These are phyloP conservation scores for Epichloe elymi DNA, from an alignment of 2,329 filamentous ascomycete species.

Conservation along the genomic window DNA sequence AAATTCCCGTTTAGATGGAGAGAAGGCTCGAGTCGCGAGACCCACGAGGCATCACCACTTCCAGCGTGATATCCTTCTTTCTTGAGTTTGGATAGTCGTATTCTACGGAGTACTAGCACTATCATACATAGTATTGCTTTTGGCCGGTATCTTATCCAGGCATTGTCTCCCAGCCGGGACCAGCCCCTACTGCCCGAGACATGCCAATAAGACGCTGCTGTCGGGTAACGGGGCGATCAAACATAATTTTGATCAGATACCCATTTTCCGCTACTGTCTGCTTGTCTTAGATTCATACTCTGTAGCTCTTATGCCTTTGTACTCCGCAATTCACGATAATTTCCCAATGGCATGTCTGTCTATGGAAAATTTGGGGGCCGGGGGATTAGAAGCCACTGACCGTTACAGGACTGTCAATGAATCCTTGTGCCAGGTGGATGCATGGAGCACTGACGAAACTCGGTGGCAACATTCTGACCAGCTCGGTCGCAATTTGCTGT, in stretches of 20 bases:
- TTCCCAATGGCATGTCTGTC: neutral
- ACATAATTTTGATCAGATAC: neutral
- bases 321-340: neutral
- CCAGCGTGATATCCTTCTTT: neutral
- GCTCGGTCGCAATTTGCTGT: neutral
- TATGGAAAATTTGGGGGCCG: neutral
- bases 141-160: neutral
- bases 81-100: neutral
- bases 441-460: neutral
- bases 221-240: neutral
- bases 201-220: neutral
- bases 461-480: neutral
- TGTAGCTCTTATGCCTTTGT: neutral
- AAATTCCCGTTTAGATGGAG: too few relatives aligned
- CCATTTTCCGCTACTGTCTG: neutral
- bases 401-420: neutral
- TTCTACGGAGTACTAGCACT: neutral
- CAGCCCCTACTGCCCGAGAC: neutral
- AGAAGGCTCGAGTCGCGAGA: neutral
- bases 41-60: neutral
- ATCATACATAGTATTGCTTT: neutral
- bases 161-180: neutral
- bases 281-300: neutral
- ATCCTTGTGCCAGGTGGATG: neutral
- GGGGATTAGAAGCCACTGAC: neutral